phyloP scores from a whole-genome alignment of 192 early-diverging fungal genomes.

The Martensiomyces pterosporus region DNA sequence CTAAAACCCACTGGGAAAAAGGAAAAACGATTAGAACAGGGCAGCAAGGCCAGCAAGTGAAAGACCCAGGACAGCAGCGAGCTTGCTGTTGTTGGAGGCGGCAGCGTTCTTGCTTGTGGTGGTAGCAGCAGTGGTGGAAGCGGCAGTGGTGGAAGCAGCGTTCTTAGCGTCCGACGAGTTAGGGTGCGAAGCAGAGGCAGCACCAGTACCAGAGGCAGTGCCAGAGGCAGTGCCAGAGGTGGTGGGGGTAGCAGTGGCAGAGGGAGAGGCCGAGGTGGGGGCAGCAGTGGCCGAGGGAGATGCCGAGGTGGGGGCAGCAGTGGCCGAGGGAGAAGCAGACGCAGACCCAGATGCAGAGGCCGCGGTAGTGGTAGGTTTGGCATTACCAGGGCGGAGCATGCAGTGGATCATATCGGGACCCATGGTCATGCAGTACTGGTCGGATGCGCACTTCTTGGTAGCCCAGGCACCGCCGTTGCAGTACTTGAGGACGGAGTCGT shows the following conservation, averaged over 20 bases:
- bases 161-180: neutral
- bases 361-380: neutral
- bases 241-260: slow-evolving; percentile 4
- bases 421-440: slow-evolving; percentile 49
- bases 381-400: slow-evolving; percentile 37
- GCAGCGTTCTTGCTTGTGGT: slow-evolving; percentile 18
- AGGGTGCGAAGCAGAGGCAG: neutral
- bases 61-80: slow-evolving; percentile 19
- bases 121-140: slow-evolving; percentile 7
- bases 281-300: slow-evolving; percentile 3
- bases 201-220: neutral
- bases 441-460: slow-evolving; percentile 9
- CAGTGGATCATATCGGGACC: slow-evolving; percentile 40
- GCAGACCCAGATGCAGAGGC: neutral
- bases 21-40: slow-evolving; percentile 22
- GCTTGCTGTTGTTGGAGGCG: too few species aligned
- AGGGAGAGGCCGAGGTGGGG: slow-evolving; percentile 5
- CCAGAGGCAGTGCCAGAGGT: neutral
- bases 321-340: neutral
- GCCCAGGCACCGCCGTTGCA: slow-evolving; percentile 28
- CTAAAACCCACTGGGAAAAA: too few species aligned
- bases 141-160: slow-evolving; percentile 1
- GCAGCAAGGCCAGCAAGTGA: slow-evolving; percentile 16
- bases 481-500: slow-evolving; percentile 17
- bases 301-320: slow-evolving; percentile 7